A percentile compares a stretch with the other conserved stretches of the same genome.
Evolutionary conservation across 2,329 filamentous ascomycete species (phyloP).

Genomic region (Penicillium sp.): DNA sequence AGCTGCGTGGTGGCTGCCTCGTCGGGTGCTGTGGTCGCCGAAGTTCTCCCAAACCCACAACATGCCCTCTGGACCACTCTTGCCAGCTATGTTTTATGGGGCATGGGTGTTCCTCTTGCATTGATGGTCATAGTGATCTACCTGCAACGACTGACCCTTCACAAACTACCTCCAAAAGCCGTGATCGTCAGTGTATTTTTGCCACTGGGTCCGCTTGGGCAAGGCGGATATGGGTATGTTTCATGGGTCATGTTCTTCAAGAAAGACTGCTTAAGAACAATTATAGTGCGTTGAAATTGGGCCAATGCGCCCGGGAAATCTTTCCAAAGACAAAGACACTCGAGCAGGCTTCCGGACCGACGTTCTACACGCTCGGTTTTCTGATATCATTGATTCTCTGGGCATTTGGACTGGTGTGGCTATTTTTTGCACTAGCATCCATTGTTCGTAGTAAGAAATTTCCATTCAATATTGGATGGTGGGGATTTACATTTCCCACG

Average conservation of each 20-base stretch:
- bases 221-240: constrained; percentile 54
- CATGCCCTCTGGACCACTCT: constrained; percentile 60
- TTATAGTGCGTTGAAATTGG: constrained; percentile 44
- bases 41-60: constrained; percentile 49
- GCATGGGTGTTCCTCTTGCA: constrained; percentile 57
- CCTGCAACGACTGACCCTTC: constrained; percentile 61
- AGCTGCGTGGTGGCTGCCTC: constrained; percentile 61
- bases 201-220: constrained; percentile 61
- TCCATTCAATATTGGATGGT: constrained; percentile 60
- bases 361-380: constrained; percentile 35
- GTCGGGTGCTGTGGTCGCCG: constrained; percentile 58
- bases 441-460: constrained; percentile 38
- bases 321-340: constrained; percentile 34
- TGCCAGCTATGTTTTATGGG: constrained; percentile 64
- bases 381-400: constrained; percentile 36
- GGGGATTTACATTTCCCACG: constrained; percentile 56
- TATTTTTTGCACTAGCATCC: constrained; percentile 37
- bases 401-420: constrained; percentile 39
- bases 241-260: neutral
- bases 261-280: neutral
- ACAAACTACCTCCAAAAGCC: constrained; percentile 63
- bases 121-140: constrained; percentile 63
- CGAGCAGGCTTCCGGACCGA: constrained; percentile 25
- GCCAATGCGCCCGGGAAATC: constrained; percentile 41
- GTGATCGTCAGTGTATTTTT: constrained; percentile 64